phyloP scores from a whole-genome alignment of 805 yeast genomes.

The Candida glaebosa region DNA sequence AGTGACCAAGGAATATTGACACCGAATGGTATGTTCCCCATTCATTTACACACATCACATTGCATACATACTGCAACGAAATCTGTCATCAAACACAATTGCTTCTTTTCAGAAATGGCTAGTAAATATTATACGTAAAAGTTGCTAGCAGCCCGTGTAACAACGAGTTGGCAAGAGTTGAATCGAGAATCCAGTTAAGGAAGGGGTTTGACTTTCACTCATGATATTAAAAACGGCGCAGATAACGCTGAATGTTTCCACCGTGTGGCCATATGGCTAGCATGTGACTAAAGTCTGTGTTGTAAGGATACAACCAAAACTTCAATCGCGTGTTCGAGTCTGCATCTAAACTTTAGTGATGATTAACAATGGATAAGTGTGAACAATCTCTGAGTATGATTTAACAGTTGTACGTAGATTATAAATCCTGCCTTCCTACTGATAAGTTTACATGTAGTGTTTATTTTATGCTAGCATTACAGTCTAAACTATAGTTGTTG shows the following conservation, averaged over 20 bases:
- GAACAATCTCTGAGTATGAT: constrained; percentile 47
- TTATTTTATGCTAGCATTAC: too few species aligned
- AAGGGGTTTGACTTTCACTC: neutral
- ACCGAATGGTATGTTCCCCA: too few species aligned
- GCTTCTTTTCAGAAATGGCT: too few species aligned
- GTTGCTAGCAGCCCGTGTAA: too few species aligned
- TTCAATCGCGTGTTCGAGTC: constrained; percentile 17
- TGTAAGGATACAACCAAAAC: constrained; percentile 2
- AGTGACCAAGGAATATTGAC: too few species aligned
- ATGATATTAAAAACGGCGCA: neutral
- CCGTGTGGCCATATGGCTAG: neutral
- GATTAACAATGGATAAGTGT: constrained; percentile 41
- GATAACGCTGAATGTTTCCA: neutral
- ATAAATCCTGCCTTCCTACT: constrained; percentile 52
- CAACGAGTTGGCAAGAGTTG: too few species aligned
- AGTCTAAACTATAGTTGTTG: too few species aligned
- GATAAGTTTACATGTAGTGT: constrained; percentile 18
- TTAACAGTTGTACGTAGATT: constrained; percentile 41
- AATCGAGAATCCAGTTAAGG: neutral
- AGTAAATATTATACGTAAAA: too few species aligned
- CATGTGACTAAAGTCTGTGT: neutral
- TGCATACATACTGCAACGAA: too few species aligned
- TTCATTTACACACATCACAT: too few species aligned
- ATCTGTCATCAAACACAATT: too few species aligned
- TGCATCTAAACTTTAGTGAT: constrained; percentile 27